Evolutionary conservation across 805 yeast genomes (phyloP).

Genomic region (Candida nonsorbophila): DNA sequence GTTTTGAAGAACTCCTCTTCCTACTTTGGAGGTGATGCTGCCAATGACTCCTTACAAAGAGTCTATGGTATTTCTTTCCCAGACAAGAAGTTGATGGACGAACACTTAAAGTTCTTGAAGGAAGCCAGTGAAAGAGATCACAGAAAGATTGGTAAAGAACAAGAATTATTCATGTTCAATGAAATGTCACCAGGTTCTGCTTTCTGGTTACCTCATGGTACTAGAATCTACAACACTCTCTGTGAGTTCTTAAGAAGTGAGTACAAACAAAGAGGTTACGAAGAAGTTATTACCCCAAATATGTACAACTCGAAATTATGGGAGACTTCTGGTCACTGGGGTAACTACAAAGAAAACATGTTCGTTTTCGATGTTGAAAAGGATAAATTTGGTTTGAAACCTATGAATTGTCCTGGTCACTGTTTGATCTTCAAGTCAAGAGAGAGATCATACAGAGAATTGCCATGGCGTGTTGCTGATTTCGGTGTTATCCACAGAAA

Average conservation of each 20-base stretch:
- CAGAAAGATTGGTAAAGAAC: conserved; percentile 93
- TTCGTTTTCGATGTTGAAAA: conserved; percentile 95
- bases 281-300: conserved; percentile 98
- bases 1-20: conserved; percentile 93
- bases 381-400: conserved; percentile 91
- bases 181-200: conserved; percentile 98
- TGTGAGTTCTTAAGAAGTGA: conserved; percentile 75
- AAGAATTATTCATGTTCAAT: conserved; percentile 90
- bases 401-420: conserved; percentile 92
- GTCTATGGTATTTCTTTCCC: conserved; percentile 98
- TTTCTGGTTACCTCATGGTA: conserved; percentile 99
- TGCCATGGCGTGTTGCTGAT: conserved; percentile 99
- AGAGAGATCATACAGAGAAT: conserved; percentile 92
- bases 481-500: conserved; percentile 97
- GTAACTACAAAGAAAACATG: conserved; percentile 95
- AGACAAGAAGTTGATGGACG: conserved; percentile 93
- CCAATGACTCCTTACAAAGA: conserved; percentile 94
- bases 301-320: conserved; percentile 96
- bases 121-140: conserved; percentile 97
- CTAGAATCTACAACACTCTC: conserved; percentile 90
- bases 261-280: conserved; percentile 91
- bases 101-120: conserved; percentile 86
- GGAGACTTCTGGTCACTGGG: conserved; percentile 99
- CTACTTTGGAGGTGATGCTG: conserved; percentile 89
- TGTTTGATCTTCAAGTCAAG: conserved; percentile 87